A percentile compares a stretch with the other conserved stretches of the same genome.
Conservation (phyloP, 306 rosid species). For the Benincasa hispida region DNA sequence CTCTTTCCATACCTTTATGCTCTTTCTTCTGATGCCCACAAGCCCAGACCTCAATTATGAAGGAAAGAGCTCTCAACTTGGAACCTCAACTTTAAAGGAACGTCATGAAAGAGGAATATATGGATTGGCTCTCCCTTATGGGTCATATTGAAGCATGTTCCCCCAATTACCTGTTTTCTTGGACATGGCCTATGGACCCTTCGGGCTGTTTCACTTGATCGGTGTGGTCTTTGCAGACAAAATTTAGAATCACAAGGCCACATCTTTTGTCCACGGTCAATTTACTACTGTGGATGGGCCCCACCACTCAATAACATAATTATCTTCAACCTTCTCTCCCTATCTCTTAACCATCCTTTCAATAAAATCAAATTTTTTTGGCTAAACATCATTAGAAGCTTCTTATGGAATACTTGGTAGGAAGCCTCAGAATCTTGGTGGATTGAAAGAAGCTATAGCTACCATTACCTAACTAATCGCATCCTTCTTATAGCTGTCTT, state of each 20-base stretch:
- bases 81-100: background rate
- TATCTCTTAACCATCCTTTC: background rate
- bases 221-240: background rate
- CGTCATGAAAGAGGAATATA: background rate
- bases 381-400: background rate
- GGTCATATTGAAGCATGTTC: background rate
- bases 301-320: background rate
- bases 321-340: background rate
- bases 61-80: background rate
- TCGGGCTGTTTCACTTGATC: background rate
- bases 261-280: background rate
- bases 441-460: too few relatives aligned
- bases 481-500: too few relatives aligned
- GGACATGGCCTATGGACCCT: background rate
- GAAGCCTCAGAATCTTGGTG: too few relatives aligned
- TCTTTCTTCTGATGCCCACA: background rate
- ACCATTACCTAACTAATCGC: too few relatives aligned
- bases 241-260: background rate
- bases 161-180: background rate
- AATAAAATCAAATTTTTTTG: background rate
- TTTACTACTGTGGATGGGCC: background rate
- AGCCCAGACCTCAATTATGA: background rate
- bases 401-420: background rate
- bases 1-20: background rate
- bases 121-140: background rate